A percentile compares a stretch with the other conserved stretches of the same genome.
These are phyloP conservation scores for Hypoxylon sp. DNA, from an alignment of 2,329 filamentous ascomycete genomes.

Conservation along the genomic window DNA sequence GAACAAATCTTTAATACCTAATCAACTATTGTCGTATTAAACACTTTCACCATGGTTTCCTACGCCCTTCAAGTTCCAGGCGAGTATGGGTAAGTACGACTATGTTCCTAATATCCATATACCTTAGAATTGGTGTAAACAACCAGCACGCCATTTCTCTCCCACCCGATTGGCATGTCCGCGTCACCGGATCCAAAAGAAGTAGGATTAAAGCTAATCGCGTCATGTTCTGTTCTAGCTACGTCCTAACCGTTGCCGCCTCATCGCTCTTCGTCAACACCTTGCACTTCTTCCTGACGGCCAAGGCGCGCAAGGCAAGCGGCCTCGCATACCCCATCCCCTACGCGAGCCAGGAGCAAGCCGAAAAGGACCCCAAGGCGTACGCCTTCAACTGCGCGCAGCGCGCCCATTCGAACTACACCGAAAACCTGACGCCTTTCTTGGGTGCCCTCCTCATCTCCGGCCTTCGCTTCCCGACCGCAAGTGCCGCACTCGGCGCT, in stretches of 20 bases:
- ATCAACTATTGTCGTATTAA: slow-evolving; percentile 13
- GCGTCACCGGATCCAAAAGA: background rate
- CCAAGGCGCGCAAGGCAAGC: slow-evolving; percentile 64
- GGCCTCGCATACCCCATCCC: slow-evolving; percentile 68
- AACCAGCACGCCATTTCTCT: slow-evolving; percentile 23
- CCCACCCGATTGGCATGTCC: slow-evolving; percentile 13
- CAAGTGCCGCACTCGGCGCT: slow-evolving; percentile 63
- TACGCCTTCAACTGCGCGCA: slow-evolving; percentile 71
- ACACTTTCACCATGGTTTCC: slow-evolving; percentile 56
- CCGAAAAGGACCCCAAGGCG: slow-evolving; percentile 66
- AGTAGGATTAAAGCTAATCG: slow-evolving; percentile 22
- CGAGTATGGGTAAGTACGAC: slow-evolving; percentile 63
- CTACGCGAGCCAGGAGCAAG: slow-evolving; percentile 68
- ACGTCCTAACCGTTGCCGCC: slow-evolving; percentile 70
- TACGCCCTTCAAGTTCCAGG: slow-evolving; percentile 60
- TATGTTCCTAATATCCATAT: background rate
- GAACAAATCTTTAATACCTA: background rate
- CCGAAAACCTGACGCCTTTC: slow-evolving; percentile 70
- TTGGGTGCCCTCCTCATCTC: slow-evolving; percentile 67
- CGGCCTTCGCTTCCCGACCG: slow-evolving; percentile 67
- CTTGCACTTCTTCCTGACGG: slow-evolving; percentile 64
- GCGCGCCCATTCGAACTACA: slow-evolving; percentile 69
- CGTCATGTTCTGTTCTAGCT: slow-evolving; percentile 58
- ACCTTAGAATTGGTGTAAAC: slow-evolving; percentile 11
- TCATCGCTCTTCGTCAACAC: slow-evolving; percentile 70